Evolutionary conservation across 495 filamentous ascomycete species (phyloP).

Genomic region (Rhizodiscina lignyota): DNA sequence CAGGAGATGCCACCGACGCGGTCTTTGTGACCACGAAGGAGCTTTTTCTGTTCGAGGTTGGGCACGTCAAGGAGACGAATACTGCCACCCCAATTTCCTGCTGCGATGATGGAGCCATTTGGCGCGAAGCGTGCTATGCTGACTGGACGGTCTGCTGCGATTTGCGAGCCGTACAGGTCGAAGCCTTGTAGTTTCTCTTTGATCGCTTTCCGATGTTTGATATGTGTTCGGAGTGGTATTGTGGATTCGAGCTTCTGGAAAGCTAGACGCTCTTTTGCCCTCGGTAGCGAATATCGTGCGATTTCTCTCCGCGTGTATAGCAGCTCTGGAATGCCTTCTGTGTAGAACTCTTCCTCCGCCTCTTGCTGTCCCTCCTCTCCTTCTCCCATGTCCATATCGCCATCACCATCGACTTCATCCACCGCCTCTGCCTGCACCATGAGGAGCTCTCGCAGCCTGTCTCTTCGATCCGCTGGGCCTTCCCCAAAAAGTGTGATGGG

Average conservation of each 20-base stretch:
- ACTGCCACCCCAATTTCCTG: constrained; percentile 80
- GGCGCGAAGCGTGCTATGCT: constrained; percentile 85
- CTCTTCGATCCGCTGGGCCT: constrained; percentile 69
- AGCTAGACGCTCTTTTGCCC: constrained; percentile 58
- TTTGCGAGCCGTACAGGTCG: constrained; percentile 83
- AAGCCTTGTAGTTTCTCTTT: constrained; percentile 72
- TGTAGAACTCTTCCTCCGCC: constrained; percentile 90
- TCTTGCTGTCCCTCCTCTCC: constrained; percentile 27
- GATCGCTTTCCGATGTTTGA: constrained; percentile 75
- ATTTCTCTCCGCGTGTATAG: constrained; percentile 66
- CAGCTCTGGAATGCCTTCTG: constrained; percentile 56
- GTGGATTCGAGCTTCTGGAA: constrained; percentile 63
- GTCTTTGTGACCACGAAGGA: constrained; percentile 67
- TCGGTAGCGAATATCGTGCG: constrained; percentile 69
- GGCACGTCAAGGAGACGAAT: constrained; percentile 76
- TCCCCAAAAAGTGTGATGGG: constrained; percentile 94
- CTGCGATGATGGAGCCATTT: constrained; percentile 65
- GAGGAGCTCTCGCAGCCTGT: constrained; percentile 69
- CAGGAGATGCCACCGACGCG: constrained; percentile 81
- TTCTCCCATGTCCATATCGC: constrained; percentile 44
- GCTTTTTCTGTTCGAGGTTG: constrained; percentile 56
- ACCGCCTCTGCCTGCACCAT: constrained; percentile 47
- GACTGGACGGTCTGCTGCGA: constrained; percentile 75
- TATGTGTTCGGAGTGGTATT: constrained; percentile 72
- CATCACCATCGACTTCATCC: constrained; percentile 33